These are phyloP conservation scores for Inga oerstediana DNA, from an alignment of 306 rosid genomes.

Conservation along the genomic window DNA sequence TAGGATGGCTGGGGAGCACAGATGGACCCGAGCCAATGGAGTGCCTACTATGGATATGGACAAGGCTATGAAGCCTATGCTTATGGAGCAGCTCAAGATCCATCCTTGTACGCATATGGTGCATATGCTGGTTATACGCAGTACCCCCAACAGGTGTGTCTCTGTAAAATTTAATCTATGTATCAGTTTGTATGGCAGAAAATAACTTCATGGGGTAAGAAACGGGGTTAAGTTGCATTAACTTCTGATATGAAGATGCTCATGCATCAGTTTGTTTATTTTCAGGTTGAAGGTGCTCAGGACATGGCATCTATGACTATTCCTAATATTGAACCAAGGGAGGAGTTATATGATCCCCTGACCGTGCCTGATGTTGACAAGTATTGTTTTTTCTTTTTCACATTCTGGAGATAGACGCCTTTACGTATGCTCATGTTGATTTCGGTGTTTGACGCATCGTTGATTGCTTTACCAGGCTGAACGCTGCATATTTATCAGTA, in stretches of 20 bases:
- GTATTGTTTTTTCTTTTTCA: slow-evolving; percentile 28
- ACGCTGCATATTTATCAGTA: slow-evolving; percentile 73
- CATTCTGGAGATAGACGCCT: neutral
- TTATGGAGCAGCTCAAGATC: slow-evolving; percentile 75
- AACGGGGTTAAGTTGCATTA: neutral
- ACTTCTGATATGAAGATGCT: neutral
- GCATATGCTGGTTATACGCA: slow-evolving; percentile 80
- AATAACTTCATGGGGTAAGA: slow-evolving; percentile 5
- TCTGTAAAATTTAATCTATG: slow-evolving; percentile 10
- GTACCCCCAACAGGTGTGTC: slow-evolving; percentile 79
- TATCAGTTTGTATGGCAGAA: neutral
- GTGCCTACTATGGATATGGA: slow-evolving; percentile 81
- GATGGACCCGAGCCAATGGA: slow-evolving; percentile 82
- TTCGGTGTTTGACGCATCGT: slow-evolving; percentile 26
- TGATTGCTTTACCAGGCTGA: slow-evolving; percentile 63
- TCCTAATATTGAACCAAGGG: slow-evolving; percentile 63
- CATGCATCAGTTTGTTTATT: slow-evolving; percentile 24
- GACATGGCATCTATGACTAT: slow-evolving; percentile 61
- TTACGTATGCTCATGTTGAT: neutral
- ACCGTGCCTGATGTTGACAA: slow-evolving; percentile 83
- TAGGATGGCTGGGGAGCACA: slow-evolving; percentile 86
- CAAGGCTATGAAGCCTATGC: slow-evolving; percentile 87
- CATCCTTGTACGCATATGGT: slow-evolving; percentile 74
- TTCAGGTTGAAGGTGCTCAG: slow-evolving; percentile 87
- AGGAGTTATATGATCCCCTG: slow-evolving; percentile 80